A percentile compares a stretch with the other conserved stretches of the same genome.
Evolutionary conservation across 2,329 filamentous ascomycete genomes (phyloP).

Genomic region (Amesomyces nigricolor): DNA sequence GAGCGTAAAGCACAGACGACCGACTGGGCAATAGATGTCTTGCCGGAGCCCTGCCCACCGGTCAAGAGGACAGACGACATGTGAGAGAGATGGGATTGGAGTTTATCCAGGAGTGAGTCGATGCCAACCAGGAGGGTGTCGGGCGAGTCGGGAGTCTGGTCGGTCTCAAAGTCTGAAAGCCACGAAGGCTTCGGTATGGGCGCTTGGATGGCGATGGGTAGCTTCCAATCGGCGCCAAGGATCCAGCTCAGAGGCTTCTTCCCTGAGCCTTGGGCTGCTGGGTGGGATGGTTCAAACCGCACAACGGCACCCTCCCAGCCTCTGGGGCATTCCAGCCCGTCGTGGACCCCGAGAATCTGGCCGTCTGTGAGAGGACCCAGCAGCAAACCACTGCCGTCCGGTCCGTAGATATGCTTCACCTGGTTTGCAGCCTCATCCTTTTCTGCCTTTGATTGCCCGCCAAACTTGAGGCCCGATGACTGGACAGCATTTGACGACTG

Average conservation of each 20-base stretch:
- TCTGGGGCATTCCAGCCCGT: conserved; percentile 47
- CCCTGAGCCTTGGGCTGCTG: conserved; percentile 34
- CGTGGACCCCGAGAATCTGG: conserved; percentile 61
- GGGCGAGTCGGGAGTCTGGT: conserved; percentile 40
- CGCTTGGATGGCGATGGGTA: conserved; percentile 69
- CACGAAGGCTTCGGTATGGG: conserved; percentile 62
- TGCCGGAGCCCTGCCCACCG: conserved; percentile 84
- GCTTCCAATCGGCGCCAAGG: conserved; percentile 67
- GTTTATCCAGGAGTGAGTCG: conserved; percentile 65
- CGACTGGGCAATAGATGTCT: conserved; percentile 72
- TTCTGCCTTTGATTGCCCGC: conserved; percentile 78
- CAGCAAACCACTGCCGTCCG: conserved; percentile 58
- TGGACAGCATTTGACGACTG: conserved; percentile 49
- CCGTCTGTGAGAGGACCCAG: conserved; percentile 87
- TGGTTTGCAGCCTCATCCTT: conserved; percentile 69
- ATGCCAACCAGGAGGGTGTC: conserved; percentile 73
- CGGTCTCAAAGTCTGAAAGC: conserved; percentile 49
- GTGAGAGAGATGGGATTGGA: conserved; percentile 72
- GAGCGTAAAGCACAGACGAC: conserved; percentile 68
- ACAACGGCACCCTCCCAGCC: conserved; percentile 81
- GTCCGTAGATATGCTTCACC: conserved; percentile 66
- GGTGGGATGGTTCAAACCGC: conserved; percentile 61
- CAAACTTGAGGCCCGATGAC: conserved; percentile 70
- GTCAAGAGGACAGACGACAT: conserved; percentile 86
- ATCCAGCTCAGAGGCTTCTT: conserved; percentile 62